A percentile compares a stretch with the other conserved stretches of the same genome.
Conservation (phyloP, 2,329 filamentous ascomycete genomes). For the Xylogone sp. region DNA sequence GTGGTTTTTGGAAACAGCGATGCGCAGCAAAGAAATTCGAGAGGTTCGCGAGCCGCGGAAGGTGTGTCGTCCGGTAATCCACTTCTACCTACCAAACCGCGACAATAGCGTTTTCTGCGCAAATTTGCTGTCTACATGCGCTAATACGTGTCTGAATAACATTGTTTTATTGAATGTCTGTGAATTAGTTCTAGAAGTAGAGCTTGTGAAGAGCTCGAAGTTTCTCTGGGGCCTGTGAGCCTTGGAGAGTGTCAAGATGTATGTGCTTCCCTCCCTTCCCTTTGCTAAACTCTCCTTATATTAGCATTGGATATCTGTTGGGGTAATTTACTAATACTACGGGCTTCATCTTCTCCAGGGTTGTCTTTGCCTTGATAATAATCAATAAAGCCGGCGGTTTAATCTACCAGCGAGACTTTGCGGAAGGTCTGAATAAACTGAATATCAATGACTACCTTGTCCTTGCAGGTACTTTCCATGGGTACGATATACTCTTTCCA, state of each 20-base stretch:
- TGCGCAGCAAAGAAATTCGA: neutral
- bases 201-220: neutral
- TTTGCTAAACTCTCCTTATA: too few relatives aligned
- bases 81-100: neutral
- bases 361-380: slow-evolving; percentile 90
- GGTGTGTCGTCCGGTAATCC: too few relatives aligned
- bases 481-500: slow-evolving; percentile 47
- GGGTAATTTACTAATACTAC: too few relatives aligned
- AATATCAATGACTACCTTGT: slow-evolving; percentile 96
- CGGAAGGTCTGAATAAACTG: slow-evolving; percentile 80
- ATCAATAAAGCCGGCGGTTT: slow-evolving; percentile 98
- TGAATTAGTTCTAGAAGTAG: neutral
- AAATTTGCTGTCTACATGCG: too few relatives aligned
- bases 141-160: neutral
- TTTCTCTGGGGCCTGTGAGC: neutral
- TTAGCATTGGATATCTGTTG: too few relatives aligned
- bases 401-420: slow-evolving; percentile 93
- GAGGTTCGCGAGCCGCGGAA: neutral
- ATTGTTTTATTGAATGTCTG: neutral
- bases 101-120: too few relatives aligned
- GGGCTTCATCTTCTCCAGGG: slow-evolving; percentile 59
- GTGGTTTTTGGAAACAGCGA: too few relatives aligned
- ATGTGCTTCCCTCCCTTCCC: slow-evolving; percentile 1
- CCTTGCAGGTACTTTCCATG: slow-evolving; percentile 94
- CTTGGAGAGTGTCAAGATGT: slow-evolving; percentile 4